phyloP scores from a whole-genome alignment of 176 grass and related monocot genomes.

The Dendrocalamus sinicus region DNA sequence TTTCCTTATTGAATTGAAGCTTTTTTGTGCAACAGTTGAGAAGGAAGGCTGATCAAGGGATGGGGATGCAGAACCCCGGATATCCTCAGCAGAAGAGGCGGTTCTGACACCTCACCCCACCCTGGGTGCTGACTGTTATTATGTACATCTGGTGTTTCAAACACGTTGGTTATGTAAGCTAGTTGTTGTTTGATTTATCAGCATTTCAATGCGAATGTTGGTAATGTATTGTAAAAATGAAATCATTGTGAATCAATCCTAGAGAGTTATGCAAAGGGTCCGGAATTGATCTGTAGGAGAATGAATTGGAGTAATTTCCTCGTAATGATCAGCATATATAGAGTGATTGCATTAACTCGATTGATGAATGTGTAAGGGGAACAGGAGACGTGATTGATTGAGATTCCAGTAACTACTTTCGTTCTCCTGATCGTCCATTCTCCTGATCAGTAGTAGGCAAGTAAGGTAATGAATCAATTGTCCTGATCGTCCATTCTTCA shows the following conservation, averaged over 20 bases:
- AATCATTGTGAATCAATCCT: not conserved
- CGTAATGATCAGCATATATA: too few species aligned
- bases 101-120: constrained; percentile 49
- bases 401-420: too few species aligned
- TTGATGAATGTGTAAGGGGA: too few species aligned
- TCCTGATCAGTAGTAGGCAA: too few species aligned
- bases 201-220: constrained; percentile 13
- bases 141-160: constrained; percentile 36
- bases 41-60: constrained; percentile 85
- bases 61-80: constrained; percentile 87
- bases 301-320: too few species aligned
- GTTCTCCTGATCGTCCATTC: too few species aligned
- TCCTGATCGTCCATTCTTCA: too few species aligned
- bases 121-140: constrained; percentile 36
- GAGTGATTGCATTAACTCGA: too few species aligned
- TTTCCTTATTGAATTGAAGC: constrained; percentile 4
- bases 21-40: constrained; percentile 55
- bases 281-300: too few species aligned
- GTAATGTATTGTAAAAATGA: constrained; percentile 11
- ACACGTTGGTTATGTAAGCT: not conserved
- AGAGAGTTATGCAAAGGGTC: not conserved
- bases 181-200: constrained; percentile 28
- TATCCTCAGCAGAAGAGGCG: constrained; percentile 96
- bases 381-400: too few species aligned
- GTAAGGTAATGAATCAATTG: too few species aligned